Evolutionary conservation across 2,329 filamentous ascomycete genomes (phyloP).

Genomic region (Chrysoporthe austroafricana): DNA sequence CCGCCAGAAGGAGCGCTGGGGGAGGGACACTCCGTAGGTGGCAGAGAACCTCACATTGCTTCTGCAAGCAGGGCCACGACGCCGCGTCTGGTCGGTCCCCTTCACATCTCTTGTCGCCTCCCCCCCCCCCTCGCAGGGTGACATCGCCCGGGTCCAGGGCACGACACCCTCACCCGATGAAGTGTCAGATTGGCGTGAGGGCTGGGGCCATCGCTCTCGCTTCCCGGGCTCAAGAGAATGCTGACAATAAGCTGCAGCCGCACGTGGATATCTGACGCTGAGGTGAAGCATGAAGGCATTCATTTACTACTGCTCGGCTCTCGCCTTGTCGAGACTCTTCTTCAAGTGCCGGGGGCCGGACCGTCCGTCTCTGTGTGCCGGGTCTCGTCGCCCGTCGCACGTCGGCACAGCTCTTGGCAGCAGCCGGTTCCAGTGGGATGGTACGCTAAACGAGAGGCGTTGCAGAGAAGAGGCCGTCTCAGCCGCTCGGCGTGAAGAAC

Average conservation of each 20-base stretch:
- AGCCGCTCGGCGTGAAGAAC: conserved; percentile 15
- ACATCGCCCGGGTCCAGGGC: conserved; percentile 10
- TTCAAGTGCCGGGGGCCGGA: conserved; percentile 14
- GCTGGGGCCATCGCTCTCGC: conserved; percentile 7
- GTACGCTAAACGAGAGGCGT: conserved; percentile 22
- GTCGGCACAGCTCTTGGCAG: conserved; percentile 17
- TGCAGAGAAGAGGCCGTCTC: conserved; percentile 16
- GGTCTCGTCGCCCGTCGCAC: neutral
- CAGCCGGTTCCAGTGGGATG: conserved; percentile 25
- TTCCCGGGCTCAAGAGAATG: conserved; percentile 10
- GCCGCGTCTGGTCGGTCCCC: conserved; percentile 18
- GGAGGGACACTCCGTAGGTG: neutral
- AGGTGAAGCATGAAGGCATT: neutral
- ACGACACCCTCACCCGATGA: neutral
- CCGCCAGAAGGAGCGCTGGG: neutral
- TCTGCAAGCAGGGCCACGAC: conserved; percentile 11
- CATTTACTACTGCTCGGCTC: neutral
- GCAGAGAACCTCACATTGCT: neutral
- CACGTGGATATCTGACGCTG: neutral
- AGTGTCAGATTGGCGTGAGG: conserved; percentile 7
- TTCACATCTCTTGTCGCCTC: neutral
- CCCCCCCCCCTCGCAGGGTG: conserved; percentile 10
- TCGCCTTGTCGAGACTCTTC: neutral
- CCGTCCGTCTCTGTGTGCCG: too few relatives aligned
- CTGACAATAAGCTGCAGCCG: conserved; percentile 18